A percentile compares a stretch with the other conserved stretches of the same genome.
Conservation (phyloP, 495 filamentous ascomycete species). For the Opeltia flavorubescens region DNA sequence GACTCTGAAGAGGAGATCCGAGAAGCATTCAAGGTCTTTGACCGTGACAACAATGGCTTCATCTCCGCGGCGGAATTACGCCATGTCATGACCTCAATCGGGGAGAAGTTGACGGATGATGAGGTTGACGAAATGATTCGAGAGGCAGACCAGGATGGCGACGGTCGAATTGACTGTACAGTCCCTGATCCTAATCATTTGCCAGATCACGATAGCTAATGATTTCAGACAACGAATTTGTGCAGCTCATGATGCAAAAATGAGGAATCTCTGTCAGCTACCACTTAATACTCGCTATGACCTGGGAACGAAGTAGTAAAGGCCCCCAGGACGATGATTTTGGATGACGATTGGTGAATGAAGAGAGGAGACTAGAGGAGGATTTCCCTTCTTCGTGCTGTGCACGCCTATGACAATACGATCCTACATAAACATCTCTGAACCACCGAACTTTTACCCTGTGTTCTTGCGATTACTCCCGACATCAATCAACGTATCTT, state of each 20-base stretch:
- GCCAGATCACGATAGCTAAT: background rate
- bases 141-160: constrained; percentile 97
- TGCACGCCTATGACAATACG: background rate
- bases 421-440: background rate
- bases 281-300: background rate
- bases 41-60: constrained; percentile 98
- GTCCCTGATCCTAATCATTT: background rate
- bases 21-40: constrained; percentile 91
- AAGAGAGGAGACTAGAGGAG: background rate
- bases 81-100: constrained; percentile 99
- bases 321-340: background rate
- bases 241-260: constrained; percentile 99
- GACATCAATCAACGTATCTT: too few species aligned
- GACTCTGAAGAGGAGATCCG: constrained; percentile 99
- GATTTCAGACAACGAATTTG: constrained; percentile 88
- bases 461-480: too few species aligned
- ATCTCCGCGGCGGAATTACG: constrained; percentile 95
- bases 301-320: background rate
- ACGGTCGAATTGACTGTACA: constrained; percentile 92
- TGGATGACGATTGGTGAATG: constrained; percentile 13
- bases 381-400: background rate
- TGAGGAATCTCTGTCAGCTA: constrained; percentile 18
- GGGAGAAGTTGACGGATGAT: constrained; percentile 97
- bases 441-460: too few species aligned
- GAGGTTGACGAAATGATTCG: constrained; percentile 99